Conservation (phyloP, 371 early-diverging fungal genomes). For the Rhizoclosmatium hyalinum region DNA sequence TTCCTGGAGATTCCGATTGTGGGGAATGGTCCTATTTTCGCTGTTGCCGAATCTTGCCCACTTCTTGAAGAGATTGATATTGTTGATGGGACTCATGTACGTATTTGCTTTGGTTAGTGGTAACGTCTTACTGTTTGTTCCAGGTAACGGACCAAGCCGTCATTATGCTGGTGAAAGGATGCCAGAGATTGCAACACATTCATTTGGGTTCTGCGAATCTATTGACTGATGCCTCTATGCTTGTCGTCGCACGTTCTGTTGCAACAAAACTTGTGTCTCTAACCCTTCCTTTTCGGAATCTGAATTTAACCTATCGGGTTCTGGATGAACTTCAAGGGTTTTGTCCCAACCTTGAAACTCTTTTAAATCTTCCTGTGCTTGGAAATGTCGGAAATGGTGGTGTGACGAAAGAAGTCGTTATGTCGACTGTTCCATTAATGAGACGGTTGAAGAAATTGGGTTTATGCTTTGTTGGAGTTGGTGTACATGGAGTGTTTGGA, state of each 20-base stretch:
- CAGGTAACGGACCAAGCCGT: slow-evolving; percentile 37
- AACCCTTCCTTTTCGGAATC: slow-evolving; percentile 34
- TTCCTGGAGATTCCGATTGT: slow-evolving; percentile 34
- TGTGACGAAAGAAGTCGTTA: slow-evolving; percentile 10
- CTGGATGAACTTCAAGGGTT: not conserved
- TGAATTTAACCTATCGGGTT: not conserved
- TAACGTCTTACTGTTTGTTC: not conserved
- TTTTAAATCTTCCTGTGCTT: slow-evolving; percentile 20
- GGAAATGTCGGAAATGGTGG: slow-evolving; percentile 5
- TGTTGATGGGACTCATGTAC: slow-evolving; percentile 34
- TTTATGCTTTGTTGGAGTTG: slow-evolving; percentile 20
- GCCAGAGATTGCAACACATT: slow-evolving; percentile 24
- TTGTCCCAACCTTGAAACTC: slow-evolving; percentile 14
- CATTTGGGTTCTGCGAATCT: slow-evolving; percentile 34
- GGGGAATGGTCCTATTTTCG: slow-evolving; percentile 30
- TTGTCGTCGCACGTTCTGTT: slow-evolving; percentile 32
- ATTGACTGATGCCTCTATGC: slow-evolving; percentile 32
- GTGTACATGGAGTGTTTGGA: slow-evolving; percentile 9
- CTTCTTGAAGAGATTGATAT: slow-evolving; percentile 38
- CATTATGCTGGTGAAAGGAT: slow-evolving; percentile 36
- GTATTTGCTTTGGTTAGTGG: not conserved
- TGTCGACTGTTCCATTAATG: slow-evolving; percentile 24
- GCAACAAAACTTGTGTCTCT: slow-evolving; percentile 15
- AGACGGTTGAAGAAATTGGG: slow-evolving; percentile 19
- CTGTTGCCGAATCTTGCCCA: slow-evolving; percentile 33